phyloP scores from a whole-genome alignment of 257 asterid species.

The Nicotiana tomentosiformis region DNA sequence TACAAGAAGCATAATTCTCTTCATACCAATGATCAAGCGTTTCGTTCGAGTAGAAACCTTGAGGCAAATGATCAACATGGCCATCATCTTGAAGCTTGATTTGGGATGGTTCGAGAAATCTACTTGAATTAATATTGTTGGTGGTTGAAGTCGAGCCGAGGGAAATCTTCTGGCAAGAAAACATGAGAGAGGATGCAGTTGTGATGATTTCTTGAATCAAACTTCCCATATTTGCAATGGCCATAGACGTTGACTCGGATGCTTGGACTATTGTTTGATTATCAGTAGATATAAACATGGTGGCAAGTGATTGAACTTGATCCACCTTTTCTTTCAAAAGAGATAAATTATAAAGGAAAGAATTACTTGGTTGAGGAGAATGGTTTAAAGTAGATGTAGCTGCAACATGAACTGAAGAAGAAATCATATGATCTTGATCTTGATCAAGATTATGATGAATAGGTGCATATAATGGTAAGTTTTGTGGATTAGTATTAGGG shows the following conservation, averaged over 20 bases:
- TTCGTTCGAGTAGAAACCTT: slow-evolving; percentile 23
- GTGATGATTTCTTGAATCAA: slow-evolving; percentile 73
- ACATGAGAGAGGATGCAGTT: slow-evolving; percentile 71
- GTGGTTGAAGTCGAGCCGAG: slow-evolving; percentile 12
- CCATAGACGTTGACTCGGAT: slow-evolving; percentile 40
- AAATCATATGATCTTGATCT: slow-evolving; percentile 15
- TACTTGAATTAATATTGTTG: not conserved
- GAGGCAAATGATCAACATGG: not conserved
- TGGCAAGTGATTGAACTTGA: slow-evolving; percentile 55
- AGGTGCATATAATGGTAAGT: slow-evolving; percentile 20
- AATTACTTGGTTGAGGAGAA: slow-evolving; percentile 20
- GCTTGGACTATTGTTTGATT: slow-evolving; percentile 3
- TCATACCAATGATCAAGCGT: slow-evolving; percentile 30
- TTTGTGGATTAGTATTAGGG: slow-evolving; percentile 33
- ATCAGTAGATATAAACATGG: slow-evolving; percentile 28
- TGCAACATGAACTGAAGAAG: slow-evolving; percentile 18
- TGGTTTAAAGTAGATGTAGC: not conserved
- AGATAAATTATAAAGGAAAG: slow-evolving; percentile 59
- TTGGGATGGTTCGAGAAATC: not conserved
- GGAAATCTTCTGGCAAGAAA: slow-evolving; percentile 58
- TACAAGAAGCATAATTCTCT: not conserved
- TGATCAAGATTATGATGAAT: not conserved
- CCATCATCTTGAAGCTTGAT: not conserved
- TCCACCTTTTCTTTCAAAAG: slow-evolving; percentile 54
- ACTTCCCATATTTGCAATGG: slow-evolving; percentile 47